Evolutionary conservation across 1,284 basidiomycete species (phyloP), one percentile per base, ranked within the genome.

Genomic region (Pulveroboletus sp.): DNA sequence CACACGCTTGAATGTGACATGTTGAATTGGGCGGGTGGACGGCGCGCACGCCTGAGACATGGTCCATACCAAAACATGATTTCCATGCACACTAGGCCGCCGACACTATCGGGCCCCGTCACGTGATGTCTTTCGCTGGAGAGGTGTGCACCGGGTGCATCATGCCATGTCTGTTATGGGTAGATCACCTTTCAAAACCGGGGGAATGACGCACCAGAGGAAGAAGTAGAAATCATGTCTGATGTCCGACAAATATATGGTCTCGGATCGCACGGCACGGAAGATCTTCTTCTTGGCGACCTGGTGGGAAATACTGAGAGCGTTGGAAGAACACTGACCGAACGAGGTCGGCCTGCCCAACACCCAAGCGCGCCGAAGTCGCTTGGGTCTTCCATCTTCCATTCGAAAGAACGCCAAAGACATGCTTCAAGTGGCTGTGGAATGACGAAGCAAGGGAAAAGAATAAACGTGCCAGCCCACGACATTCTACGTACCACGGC

Each of bases 21-120:
- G 11, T 46, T 9, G 52, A 63, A 61, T 41, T 36, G 41, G n/a
- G 21, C 53, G 12, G 8, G 39, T 36, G 46, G 26, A 11, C n/a
- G 26, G 33, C 6, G 32, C 6, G 7, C 26, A 24, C 17, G 5
- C 26, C 24, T 24, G 24, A 36, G 17, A 37, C 41, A 19, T 54
- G 51, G 60, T 62, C 61, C 4, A 8, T n/a, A 41, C 37, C 11
- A n/a, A 21, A 47, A 17, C 29, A 9, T 29, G 8, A 29, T 9
- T 29, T 29, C 29, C 29, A 29, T 29, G 29, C 29, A 29, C 29
- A 29, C 8, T 29, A 40, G 13, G 2, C 17, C 61, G 29, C 52
- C 56, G 52, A 54, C 33, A 12, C 9, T 10, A 12, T 24, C 15
- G 6, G 10, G 15, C 26, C n/a, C 8, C 39, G 42, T 54, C 56